phyloP scores from a whole-genome alignment of 2,329 filamentous ascomycete species.

The Aureobasidium mangrovei region DNA sequence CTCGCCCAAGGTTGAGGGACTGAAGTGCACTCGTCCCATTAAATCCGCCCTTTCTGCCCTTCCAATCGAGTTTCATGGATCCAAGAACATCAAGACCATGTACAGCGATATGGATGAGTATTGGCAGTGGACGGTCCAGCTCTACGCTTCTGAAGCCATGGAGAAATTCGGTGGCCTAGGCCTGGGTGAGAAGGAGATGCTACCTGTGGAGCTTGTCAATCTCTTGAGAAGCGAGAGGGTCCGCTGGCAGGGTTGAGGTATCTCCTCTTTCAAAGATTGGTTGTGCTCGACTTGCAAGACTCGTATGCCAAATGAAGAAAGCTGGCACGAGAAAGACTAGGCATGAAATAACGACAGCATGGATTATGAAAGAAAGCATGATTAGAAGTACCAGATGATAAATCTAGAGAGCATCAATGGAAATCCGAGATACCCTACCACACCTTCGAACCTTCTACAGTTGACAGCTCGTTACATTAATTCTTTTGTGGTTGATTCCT shows the following conservation, averaged over 20 bases:
- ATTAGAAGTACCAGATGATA: too few relatives aligned
- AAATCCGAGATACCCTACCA: too few relatives aligned
- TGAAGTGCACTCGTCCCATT: conserved; percentile 22
- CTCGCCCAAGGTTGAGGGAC: conserved; percentile 24
- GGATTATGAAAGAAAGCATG: too few relatives aligned
- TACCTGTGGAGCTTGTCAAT: conserved; percentile 23
- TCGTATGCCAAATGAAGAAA: too few relatives aligned
- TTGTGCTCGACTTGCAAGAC: too few relatives aligned
- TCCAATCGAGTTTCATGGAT: conserved; percentile 9
- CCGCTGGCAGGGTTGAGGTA: conserved; percentile 20
- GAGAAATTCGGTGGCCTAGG: conserved; percentile 21
- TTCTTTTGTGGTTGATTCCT: too few relatives aligned
- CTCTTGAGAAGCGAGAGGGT: conserved; percentile 21
- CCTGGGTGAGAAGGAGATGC: conserved; percentile 21
- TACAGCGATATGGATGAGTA: conserved; percentile 28
- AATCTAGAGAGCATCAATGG: too few relatives aligned
- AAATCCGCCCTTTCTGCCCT: conserved; percentile 18
- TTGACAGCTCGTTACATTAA: too few relatives aligned
- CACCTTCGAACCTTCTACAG: too few relatives aligned
- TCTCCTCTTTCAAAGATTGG: too few relatives aligned
- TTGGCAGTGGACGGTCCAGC: conserved; percentile 37
- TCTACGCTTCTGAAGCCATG: conserved; percentile 22
- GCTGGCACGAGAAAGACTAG: too few relatives aligned
- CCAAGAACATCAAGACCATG: conserved; percentile 19
- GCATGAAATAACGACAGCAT: too few relatives aligned